Evolutionary conservation across 805 yeast genomes (phyloP), one percentile per base, ranked within the genome.

Genomic region (Tetrapisispora arboricola): DNA sequence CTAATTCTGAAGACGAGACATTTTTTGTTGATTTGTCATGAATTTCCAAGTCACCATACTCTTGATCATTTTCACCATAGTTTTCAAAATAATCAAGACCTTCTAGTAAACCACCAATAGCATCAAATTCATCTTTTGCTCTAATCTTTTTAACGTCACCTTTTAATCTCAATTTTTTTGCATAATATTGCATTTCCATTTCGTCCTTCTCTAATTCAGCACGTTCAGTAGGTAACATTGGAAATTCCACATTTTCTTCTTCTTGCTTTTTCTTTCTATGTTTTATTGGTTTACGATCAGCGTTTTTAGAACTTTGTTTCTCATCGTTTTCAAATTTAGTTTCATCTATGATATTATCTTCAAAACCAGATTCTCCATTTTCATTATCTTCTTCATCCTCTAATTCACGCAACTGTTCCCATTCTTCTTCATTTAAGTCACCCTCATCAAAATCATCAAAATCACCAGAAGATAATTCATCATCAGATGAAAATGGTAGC

Each of bases 61-160:
- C 61, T 22, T 55, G 63, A 17, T 56, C 58, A 15, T 49, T 53
- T 18, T 40, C 50, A 25, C 60, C 70, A 46, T 54, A 61, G 32
- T 59, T 53, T 37, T 66, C 71, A 42, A 66, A 54, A 49, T 56
- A 67, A 44, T 66, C 71, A 32, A 67, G 49, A 21, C 88, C 95
- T 40, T 84, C 95, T 4, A 87, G 64, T 18, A 87, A 57, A n/a
- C 87, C 94, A 35, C 84, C 95, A 36, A 87, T 67, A 2, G 80
- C 73, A 60, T 86, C 95, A 53, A 81, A 83, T 12, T 77, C 86
- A 30, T 71, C 78, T 3, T 55, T 55, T 3, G 66, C 66, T 32
- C 40, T 58, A 46, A 72, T 73, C 29, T 69, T 61, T 36, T 80
- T 65, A 13, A 67, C 68, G 41, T 69, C 71, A 0, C 76, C 74